Percentiles rank a stretch among this genome's conserved stretches.
Evolutionary conservation across 345 rosid genomes (phyloP).

Genomic region (Populus pruinosa): DNA sequence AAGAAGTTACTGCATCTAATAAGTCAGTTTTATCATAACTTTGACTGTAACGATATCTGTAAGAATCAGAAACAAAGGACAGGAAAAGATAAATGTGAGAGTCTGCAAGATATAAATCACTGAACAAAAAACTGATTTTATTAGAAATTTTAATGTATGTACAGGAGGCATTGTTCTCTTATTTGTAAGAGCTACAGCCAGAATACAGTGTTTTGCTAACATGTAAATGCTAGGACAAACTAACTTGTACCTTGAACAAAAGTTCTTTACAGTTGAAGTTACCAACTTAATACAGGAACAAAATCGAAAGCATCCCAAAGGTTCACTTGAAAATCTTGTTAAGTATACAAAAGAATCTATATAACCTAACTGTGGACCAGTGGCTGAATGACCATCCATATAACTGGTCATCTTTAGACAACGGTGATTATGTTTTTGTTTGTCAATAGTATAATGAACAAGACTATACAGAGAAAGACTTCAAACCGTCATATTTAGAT

Average conservation of each 20-base stretch:
- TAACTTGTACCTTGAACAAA: conserved; percentile 44
- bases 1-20: conserved; percentile 13
- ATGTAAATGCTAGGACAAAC: conserved; percentile 43
- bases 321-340: conserved; percentile 51
- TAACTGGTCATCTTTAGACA: conserved; percentile 56
- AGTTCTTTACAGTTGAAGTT: conserved; percentile 58
- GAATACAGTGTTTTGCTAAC: conserved; percentile 49
- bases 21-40: conserved; percentile 10
- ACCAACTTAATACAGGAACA: conserved; percentile 52
- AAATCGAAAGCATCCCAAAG: conserved; percentile 42
- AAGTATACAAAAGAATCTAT: conserved; percentile 71
- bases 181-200: conserved; percentile 54
- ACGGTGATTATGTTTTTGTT: conserved; percentile 40
- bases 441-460: conserved; percentile 76
- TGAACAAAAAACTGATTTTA: conserved; percentile 50
- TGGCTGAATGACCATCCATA: conserved; percentile 43
- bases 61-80: conserved; percentile 1
- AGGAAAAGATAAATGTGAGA: not conserved
- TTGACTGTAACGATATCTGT: conserved; percentile 5
- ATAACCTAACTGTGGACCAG: conserved; percentile 52
- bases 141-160: conserved; percentile 69
- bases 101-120: conserved; percentile 14
- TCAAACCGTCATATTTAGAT: conserved; percentile 96
- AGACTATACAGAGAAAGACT: conserved; percentile 67
- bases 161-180: conserved; percentile 67